Evolutionary conservation across 495 filamentous ascomycete species (phyloP).

Genomic region (Neurospora cerealis): DNA sequence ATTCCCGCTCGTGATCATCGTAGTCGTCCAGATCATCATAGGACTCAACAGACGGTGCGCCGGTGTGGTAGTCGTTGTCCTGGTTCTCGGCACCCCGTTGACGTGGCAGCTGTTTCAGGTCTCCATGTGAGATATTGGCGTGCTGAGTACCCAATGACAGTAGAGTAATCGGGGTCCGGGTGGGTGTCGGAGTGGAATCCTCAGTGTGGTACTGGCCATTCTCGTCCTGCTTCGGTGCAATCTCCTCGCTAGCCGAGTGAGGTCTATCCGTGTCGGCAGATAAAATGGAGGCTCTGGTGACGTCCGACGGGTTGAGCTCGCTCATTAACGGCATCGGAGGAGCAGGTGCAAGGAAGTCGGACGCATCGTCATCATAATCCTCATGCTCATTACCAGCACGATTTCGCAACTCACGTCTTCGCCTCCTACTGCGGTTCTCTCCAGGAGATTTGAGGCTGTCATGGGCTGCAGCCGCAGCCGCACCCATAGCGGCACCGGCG

Average conservation of each 20-base stretch:
- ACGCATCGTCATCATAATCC: conserved; percentile 28
- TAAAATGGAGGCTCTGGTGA: conserved; percentile 82
- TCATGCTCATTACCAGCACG: conserved; percentile 25
- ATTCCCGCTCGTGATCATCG: conserved; percentile 22
- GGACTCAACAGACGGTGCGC: conserved; percentile 22
- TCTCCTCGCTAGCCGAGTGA: conserved; percentile 48
- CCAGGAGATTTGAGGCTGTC: conserved; percentile 28
- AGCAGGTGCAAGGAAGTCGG: conserved; percentile 26
- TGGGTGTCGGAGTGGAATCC: conserved; percentile 34
- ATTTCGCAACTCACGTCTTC: conserved; percentile 32
- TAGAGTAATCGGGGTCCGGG: conserved; percentile 27
- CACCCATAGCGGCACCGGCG: conserved; percentile 23
- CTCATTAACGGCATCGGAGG: conserved; percentile 81
- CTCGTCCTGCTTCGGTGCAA: conserved; percentile 27
- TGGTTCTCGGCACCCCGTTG: conserved; percentile 26
- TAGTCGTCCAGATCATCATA: conserved; percentile 38
- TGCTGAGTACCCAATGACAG: conserved; percentile 38
- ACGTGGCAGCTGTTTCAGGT: conserved; percentile 35
- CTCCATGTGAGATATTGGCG: conserved; percentile 40
- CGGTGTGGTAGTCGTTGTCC: conserved; percentile 32
- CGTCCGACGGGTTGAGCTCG: conserved; percentile 69
- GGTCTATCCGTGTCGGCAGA: conserved; percentile 70
- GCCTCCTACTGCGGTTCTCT: conserved; percentile 33
- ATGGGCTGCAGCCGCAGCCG: conserved; percentile 22
- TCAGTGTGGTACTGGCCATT: not conserved